Conservation (phyloP, 2,329 filamentous ascomycete genomes). For the Mollisiaceae sp. region DNA sequence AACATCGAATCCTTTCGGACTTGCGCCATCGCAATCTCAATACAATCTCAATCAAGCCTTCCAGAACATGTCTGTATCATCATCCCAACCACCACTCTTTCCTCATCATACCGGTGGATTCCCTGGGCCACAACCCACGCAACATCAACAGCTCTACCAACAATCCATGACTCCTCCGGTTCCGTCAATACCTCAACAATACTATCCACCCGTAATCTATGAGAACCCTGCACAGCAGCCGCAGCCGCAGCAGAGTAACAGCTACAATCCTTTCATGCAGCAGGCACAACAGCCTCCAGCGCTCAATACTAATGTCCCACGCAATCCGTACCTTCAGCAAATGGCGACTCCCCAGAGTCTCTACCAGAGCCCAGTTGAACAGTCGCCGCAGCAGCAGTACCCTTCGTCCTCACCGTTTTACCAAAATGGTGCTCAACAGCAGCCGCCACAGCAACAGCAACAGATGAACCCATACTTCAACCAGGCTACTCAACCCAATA, state of each 20-base stretch:
- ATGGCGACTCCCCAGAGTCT: slow-evolving; percentile 35
- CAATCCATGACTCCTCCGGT: slow-evolving; percentile 42
- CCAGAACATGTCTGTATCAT: slow-evolving; percentile 73
- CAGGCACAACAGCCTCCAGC: slow-evolving; percentile 30
- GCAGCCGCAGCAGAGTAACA: slow-evolving; percentile 27
- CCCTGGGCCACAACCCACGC: slow-evolving; percentile 48
- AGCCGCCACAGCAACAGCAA: slow-evolving; percentile 30
- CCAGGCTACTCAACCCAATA: slow-evolving; percentile 17
- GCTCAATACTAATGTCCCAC: slow-evolving; percentile 43
- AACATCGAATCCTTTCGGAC: slow-evolving; percentile 72
- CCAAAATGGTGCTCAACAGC: slow-evolving; percentile 29
- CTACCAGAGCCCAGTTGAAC: slow-evolving; percentile 36
- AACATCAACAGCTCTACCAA: slow-evolving; percentile 44
- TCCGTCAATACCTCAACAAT: slow-evolving; percentile 41
- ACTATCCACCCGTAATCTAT: slow-evolving; percentile 39
- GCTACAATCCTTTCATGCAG: slow-evolving; percentile 42
- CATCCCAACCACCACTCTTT: slow-evolving; percentile 66
- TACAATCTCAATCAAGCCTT: slow-evolving; percentile 65
- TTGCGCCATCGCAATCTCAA: slow-evolving; percentile 47
- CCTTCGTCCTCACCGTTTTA: slow-evolving; percentile 28
- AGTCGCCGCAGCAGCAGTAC: slow-evolving; percentile 46
- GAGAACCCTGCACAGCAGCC: slow-evolving; percentile 33
- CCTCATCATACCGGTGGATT: slow-evolving; percentile 75
- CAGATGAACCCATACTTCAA: slow-evolving; percentile 37
- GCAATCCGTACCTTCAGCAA: slow-evolving; percentile 48